A percentile compares a stretch with the other conserved stretches of the same genome.
phyloP scores from a whole-genome alignment of 2,329 filamentous ascomycete genomes.

The Fusarium veterinarium region DNA sequence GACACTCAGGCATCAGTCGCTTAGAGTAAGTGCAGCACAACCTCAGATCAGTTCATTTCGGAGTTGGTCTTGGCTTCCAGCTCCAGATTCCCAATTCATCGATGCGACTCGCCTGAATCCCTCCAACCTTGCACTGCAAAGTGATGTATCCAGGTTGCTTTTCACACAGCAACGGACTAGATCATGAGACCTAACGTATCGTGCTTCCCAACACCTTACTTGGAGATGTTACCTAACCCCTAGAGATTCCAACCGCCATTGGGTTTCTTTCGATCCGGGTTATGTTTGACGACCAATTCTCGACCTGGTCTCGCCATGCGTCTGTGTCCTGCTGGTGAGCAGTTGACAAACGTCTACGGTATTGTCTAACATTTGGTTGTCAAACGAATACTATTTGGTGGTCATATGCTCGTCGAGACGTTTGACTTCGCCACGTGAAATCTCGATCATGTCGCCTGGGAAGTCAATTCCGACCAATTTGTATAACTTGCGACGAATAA shows the following conservation, averaged over 20 bases:
- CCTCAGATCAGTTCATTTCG: background rate
- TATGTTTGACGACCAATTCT: no score
- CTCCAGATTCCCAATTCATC: background rate
- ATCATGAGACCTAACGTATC: no score
- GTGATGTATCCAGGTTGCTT: rapidly evolving
- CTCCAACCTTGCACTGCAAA: rapidly evolving
- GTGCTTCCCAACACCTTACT: background rate
- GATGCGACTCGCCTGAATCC: background rate
- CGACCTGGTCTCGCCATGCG: rapidly evolving
- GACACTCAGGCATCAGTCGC: background rate
- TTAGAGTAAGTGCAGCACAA: no score
- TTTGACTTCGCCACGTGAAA: background rate
- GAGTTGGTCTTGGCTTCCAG: background rate
- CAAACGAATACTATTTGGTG: background rate
- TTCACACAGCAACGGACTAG: rapidly evolving
- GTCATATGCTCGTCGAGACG: background rate
- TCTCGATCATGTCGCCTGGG: rapidly evolving
- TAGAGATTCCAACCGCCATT: background rate
- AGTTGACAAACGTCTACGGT: rapidly evolving
- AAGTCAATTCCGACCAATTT: background rate
- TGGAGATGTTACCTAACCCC: no score
- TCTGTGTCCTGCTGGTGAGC: rapidly evolving
- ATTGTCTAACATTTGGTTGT: background rate
- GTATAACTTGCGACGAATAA: rapidly evolving
- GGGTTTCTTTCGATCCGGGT: background rate